Percentiles rank a stretch among this genome's conserved stretches.
These are phyloP conservation scores for Melampsora americana DNA, from an alignment of 1,284 basidiomycete species.

Conservation along the genomic window DNA sequence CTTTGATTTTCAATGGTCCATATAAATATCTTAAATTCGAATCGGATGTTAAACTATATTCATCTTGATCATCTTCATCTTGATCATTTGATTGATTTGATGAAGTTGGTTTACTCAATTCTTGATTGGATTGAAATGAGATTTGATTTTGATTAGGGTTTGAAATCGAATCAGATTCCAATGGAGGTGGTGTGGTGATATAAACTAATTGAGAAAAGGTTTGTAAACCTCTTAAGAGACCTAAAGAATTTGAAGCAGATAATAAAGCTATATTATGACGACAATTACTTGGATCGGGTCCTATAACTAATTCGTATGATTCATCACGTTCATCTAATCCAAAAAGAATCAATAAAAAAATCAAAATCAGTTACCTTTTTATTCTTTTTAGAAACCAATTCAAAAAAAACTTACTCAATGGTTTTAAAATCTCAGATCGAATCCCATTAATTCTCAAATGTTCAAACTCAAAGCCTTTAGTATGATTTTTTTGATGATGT, in stretches of 20 bases:
- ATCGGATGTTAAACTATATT: background rate
- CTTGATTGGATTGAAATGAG: background rate
- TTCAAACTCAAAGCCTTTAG: background rate
- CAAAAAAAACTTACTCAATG: conserved; percentile 4
- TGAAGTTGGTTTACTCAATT: no score
- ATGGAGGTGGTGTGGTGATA: conserved; percentile 46
- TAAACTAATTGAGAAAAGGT: conserved; percentile 72
- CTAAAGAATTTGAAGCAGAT: conserved; percentile 68
- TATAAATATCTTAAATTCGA: conserved; percentile 62
- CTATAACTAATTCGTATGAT: conserved; percentile 65
- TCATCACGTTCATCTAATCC: conserved; percentile 64
- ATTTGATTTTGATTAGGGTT: conserved; percentile 1
- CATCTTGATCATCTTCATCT: conserved; percentile 57
- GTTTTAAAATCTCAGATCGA: background rate
- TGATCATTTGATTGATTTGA: no score
- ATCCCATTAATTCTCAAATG: background rate
- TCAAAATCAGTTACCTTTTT: background rate
- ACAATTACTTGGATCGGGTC: conserved; percentile 8
- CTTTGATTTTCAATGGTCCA: conserved; percentile 55
- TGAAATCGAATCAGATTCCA: background rate
- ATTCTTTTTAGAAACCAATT: conserved; percentile 34
- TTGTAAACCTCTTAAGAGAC: conserved; percentile 73
- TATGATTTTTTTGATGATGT: conserved; percentile 18
- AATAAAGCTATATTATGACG: conserved; percentile 59
- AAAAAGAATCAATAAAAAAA: conserved; percentile 58